A percentile compares a stretch with the other conserved stretches of the same genome.
These are phyloP conservation scores for Aspergillus bertholletiae DNA, from an alignment of 495 filamentous ascomycete species.

Conservation along the genomic window DNA sequence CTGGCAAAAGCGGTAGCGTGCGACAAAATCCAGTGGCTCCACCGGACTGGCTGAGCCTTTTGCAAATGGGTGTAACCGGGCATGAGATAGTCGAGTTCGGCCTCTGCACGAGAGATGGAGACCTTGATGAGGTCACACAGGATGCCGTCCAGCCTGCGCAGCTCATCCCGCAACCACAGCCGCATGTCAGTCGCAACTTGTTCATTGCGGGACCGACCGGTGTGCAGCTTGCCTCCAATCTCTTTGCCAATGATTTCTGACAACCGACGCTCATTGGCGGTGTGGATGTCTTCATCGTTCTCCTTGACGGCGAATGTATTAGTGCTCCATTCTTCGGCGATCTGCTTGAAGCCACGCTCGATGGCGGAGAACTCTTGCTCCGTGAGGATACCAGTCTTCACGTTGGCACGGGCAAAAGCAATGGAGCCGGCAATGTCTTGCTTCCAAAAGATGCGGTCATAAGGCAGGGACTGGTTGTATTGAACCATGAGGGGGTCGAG, in stretches of 20 bases:
- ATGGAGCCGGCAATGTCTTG: constrained; percentile 80
- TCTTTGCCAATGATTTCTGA: constrained; percentile 86
- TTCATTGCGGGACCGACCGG: constrained; percentile 87
- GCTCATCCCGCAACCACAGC: constrained; percentile 79
- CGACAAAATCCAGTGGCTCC: constrained; percentile 82
- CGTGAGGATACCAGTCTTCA: constrained; percentile 71
- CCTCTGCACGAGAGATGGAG: constrained; percentile 69
- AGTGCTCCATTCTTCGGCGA: constrained; percentile 71
- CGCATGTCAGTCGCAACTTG: constrained; percentile 94
- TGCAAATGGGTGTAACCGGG: constrained; percentile 86
- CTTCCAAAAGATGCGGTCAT: constrained; percentile 77
- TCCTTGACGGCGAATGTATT: constrained; percentile 41
- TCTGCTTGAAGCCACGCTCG: constrained; percentile 66
- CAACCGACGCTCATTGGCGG: constrained; percentile 87
- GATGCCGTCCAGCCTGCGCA: constrained; percentile 66
- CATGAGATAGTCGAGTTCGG: constrained; percentile 65
- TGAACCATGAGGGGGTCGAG: constrained; percentile 85
- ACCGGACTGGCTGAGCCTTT: constrained; percentile 85
- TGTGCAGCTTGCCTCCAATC: constrained; percentile 89
- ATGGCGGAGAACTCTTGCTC: constrained; percentile 71
- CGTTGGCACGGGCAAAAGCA: constrained; percentile 84
- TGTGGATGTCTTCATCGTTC: constrained; percentile 72
- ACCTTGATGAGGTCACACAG: constrained; percentile 70
- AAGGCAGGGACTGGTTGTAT: constrained; percentile 85
- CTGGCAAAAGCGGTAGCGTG: constrained; percentile 72